A percentile compares a stretch with the other conserved stretches of the same genome.
Conservation (phyloP, 352 stramenopile species). For the Elongisporangium anandrum region DNA sequence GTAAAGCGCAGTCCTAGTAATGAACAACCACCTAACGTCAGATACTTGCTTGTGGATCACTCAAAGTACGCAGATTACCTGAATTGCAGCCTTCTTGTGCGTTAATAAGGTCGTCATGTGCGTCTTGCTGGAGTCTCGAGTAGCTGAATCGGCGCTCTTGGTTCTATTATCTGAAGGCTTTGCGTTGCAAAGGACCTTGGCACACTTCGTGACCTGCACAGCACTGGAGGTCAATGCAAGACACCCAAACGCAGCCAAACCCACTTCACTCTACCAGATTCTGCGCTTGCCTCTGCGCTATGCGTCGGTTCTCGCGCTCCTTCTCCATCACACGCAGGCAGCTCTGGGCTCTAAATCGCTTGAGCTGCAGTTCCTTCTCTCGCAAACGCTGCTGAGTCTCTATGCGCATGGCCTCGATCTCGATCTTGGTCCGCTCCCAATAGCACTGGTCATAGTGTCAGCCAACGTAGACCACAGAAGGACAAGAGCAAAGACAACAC, state of each 20-base stretch:
- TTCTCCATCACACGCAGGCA: conserved; percentile 48
- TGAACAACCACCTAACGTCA: not conserved
- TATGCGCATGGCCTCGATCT: conserved; percentile 27
- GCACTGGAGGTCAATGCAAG: not conserved
- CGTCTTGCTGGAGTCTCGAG: conserved; percentile 6
- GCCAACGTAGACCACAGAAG: not conserved
- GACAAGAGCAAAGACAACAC: not conserved
- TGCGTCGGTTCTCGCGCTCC: conserved; percentile 30
- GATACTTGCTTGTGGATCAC: not conserved
- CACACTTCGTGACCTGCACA: conserved; percentile 30
- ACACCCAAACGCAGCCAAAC: not conserved
- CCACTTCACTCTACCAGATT: conserved; percentile 10
- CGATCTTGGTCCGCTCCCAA: conserved; percentile 11
- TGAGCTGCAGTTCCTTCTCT: conserved; percentile 36
- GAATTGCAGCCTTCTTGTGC: conserved; percentile 11
- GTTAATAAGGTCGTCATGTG: conserved; percentile 14
- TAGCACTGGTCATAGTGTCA: not conserved
- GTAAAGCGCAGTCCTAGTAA: conserved; percentile 19
- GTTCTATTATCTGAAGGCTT: conserved; percentile 2
- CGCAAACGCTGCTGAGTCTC: conserved; percentile 26
- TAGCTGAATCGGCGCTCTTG: not conserved
- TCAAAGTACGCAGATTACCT: conserved; percentile 7
- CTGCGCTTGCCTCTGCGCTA: conserved; percentile 6
- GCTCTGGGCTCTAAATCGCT: conserved; percentile 56
- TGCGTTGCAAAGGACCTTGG: conserved; percentile 24